phyloP scores from a whole-genome alignment of 192 early-diverging fungal species.

The Coemansia sp. region DNA sequence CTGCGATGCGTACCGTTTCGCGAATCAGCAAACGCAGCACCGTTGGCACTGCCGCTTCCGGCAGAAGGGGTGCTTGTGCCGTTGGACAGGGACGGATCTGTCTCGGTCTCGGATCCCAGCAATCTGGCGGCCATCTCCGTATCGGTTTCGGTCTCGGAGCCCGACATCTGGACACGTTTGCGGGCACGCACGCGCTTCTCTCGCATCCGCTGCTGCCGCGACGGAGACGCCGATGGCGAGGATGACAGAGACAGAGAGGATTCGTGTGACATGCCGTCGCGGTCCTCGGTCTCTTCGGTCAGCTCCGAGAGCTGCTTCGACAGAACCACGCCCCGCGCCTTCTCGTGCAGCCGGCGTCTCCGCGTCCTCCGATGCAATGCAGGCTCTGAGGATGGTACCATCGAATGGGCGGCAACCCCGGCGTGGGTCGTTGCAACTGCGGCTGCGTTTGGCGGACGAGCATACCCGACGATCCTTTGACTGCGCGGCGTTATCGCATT shows the following conservation, averaged over 20 bases:
- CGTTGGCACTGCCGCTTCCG: background rate
- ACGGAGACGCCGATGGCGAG: slow-evolving; percentile 22
- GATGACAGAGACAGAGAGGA: slow-evolving; percentile 19
- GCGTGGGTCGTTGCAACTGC: background rate
- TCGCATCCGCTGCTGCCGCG: slow-evolving; percentile 16
- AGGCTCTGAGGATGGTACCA: slow-evolving; percentile 35
- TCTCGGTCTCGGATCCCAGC: slow-evolving; percentile 38
- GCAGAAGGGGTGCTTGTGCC: background rate
- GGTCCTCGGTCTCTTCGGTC: slow-evolving; percentile 31
- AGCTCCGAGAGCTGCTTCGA: slow-evolving; percentile 36
- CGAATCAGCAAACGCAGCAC: background rate
- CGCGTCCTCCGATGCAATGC: slow-evolving; percentile 22
- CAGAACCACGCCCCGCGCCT: slow-evolving; percentile 20
- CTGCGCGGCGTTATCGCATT: background rate
- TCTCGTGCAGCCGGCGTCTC: slow-evolving; percentile 11
- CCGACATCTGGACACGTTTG: slow-evolving; percentile 7
- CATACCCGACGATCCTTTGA: background rate
- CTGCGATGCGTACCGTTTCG: slow-evolving; percentile 6
- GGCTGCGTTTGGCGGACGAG: background rate
- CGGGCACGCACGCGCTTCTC: slow-evolving; percentile 9
- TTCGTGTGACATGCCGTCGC: slow-evolving; percentile 11
- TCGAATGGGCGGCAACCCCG: background rate
- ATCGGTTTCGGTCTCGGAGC: slow-evolving; percentile 39
- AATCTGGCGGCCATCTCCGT: slow-evolving; percentile 13
- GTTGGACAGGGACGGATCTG: slow-evolving; percentile 12